Evolutionary conservation across 2,329 filamentous ascomycete species (phyloP).

Genomic region (Pseudogymnoascus sp.): DNA sequence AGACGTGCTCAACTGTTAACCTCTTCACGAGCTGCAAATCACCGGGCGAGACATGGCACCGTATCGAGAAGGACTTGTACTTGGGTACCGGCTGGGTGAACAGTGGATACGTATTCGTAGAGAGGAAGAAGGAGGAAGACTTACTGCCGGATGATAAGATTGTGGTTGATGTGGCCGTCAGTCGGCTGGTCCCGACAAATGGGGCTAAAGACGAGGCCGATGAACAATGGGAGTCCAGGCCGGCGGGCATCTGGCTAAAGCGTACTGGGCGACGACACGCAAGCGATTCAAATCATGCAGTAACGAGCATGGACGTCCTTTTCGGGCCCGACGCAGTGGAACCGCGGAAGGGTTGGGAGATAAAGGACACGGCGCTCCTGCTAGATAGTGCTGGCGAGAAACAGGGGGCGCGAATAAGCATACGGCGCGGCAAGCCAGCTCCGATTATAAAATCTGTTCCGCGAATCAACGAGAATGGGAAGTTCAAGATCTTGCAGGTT

Average conservation of each 20-base stretch:
- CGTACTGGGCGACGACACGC: constrained; percentile 40
- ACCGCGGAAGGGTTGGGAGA: constrained; percentile 75
- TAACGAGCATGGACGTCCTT: constrained; percentile 64
- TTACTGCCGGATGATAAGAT: constrained; percentile 53
- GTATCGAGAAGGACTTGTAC: constrained; percentile 66
- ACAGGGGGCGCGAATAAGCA: constrained; percentile 67
- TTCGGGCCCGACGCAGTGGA: constrained; percentile 76
- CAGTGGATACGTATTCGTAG: constrained; percentile 60
- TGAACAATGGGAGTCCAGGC: constrained; percentile 59
- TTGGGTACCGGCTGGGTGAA: constrained; percentile 56
- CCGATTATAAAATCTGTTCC: constrained; percentile 63
- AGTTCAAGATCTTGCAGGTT: constrained; percentile 95
- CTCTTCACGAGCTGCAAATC: constrained; percentile 53
- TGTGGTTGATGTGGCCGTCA: constrained; percentile 58
- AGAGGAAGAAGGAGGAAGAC: constrained; percentile 65
- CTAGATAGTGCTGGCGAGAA: constrained; percentile 56
- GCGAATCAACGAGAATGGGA: constrained; percentile 78
- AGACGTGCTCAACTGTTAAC: constrained; percentile 56
- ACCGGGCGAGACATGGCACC: constrained; percentile 53
- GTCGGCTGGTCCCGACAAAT: constrained; percentile 50
- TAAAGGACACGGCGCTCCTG: constrained; percentile 67
- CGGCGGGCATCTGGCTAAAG: constrained; percentile 64
- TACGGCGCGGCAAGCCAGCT: constrained; percentile 63
- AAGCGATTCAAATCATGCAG: constrained; percentile 37
- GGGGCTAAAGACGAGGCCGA: constrained; percentile 45